Conservation (phyloP, 192 early-diverging fungal species). For the Coemansia sp. region DNA sequence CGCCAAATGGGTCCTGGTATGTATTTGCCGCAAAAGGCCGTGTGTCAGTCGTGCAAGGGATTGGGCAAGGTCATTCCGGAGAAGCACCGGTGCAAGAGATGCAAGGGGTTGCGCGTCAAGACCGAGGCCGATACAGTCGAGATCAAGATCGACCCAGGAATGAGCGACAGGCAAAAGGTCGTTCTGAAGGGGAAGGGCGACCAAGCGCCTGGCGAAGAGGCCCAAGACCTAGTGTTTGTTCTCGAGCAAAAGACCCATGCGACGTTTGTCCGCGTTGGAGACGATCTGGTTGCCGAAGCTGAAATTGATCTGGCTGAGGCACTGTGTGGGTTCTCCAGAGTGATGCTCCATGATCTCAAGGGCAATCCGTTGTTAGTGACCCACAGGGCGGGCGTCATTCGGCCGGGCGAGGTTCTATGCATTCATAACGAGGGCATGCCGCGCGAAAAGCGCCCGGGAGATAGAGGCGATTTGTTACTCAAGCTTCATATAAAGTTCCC, state of each 20-base stretch:
- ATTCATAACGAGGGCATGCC: constrained; percentile 96
- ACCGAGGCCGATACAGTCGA: constrained; percentile 91
- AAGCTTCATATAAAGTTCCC: constrained; percentile 91
- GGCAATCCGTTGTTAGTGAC: constrained; percentile 83
- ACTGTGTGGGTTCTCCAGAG: constrained; percentile 86
- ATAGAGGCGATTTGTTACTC: constrained; percentile 89
- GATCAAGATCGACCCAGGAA: constrained; percentile 93
- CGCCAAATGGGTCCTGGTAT: too few species aligned
- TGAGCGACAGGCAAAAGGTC: constrained; percentile 89
- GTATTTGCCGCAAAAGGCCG: constrained; percentile 75
- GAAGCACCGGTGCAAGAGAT: constrained; percentile 91
- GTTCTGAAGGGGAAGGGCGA: constrained; percentile 93
- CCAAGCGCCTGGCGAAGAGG: constrained; percentile 87
- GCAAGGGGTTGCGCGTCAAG: constrained; percentile 85
- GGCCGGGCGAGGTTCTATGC: constrained; percentile 85
- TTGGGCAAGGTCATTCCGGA: constrained; percentile 84
- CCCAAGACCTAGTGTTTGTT: constrained; percentile 93
- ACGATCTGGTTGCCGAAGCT: constrained; percentile 79
- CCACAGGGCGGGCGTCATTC: constrained; percentile 81
- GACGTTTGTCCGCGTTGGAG: constrained; percentile 78
- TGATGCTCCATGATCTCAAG: constrained; percentile 83
- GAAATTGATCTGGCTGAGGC: constrained; percentile 90
- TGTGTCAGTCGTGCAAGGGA: constrained; percentile 68
- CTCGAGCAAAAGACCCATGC: constrained; percentile 83
- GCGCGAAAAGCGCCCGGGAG: constrained; percentile 65